Evolutionary conservation across 1,284 basidiomycete genomes (phyloP).

Genomic region (Cystobasidium slooffiae): DNA sequence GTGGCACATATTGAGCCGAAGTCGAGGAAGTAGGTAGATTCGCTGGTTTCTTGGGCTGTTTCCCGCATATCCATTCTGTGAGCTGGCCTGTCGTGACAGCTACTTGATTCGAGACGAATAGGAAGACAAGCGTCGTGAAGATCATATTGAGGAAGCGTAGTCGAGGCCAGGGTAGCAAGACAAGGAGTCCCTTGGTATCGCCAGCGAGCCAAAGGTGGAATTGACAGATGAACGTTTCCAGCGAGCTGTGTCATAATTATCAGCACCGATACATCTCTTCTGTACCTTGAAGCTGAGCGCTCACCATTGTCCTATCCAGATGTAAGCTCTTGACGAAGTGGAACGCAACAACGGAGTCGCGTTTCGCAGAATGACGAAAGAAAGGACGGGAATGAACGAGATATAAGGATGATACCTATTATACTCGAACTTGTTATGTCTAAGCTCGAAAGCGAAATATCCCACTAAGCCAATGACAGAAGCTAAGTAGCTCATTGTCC

Average conservation of each 20-base stretch:
- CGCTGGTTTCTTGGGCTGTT: constrained; percentile 47
- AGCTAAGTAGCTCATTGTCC: constrained; percentile 61
- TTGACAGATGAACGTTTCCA: constrained; percentile 86
- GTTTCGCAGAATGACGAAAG: constrained; percentile 76
- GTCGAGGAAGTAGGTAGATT: constrained; percentile 1
- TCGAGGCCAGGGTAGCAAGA: constrained; percentile 73
- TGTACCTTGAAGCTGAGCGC: constrained; percentile 44
- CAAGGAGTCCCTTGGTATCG: constrained; percentile 80
- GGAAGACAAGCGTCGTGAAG: constrained; percentile 73
- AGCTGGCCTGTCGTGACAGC: constrained; percentile 74
- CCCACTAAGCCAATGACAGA: constrained; percentile 68
- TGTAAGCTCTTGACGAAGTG: constrained; percentile 70
- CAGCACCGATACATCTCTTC: background rate
- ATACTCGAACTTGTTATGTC: constrained; percentile 78
- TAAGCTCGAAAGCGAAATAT: constrained; percentile 81
- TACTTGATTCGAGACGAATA: constrained; percentile 76
- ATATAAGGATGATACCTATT: constrained; percentile 82
- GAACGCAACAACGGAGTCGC: constrained; percentile 72
- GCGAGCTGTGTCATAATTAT: constrained; percentile 58
- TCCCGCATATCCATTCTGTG: constrained; percentile 70
- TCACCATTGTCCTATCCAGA: constrained; percentile 74
- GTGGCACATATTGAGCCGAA: constrained; percentile 15
- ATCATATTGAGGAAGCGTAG: constrained; percentile 73
- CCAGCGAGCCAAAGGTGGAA: constrained; percentile 87
- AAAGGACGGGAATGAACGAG: constrained; percentile 76